A percentile compares a stretch with the other conserved stretches of the same genome.
phyloP scores from a whole-genome alignment of 441 rosid species.

The Sinapis alba region DNA sequence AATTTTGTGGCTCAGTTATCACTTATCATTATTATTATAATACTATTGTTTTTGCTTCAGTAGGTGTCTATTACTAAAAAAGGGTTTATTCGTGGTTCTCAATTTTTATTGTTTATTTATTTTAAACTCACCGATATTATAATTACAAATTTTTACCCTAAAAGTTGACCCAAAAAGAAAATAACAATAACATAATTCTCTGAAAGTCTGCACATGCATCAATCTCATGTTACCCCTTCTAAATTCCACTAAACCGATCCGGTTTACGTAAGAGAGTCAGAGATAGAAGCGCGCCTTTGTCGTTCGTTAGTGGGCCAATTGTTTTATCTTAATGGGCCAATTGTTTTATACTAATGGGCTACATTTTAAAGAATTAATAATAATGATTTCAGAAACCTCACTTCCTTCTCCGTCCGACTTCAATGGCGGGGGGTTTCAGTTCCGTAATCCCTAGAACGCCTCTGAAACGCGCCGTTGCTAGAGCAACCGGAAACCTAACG shows the following conservation, averaged over 20 bases:
- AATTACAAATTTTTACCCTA: background rate
- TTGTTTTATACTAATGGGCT: slow-evolving; percentile 2
- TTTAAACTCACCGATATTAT: background rate
- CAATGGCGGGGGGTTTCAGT: slow-evolving; percentile 40
- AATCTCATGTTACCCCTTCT: background rate
- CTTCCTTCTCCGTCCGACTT: background rate
- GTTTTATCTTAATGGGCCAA: slow-evolving; percentile 1
- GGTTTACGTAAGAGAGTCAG: no score
- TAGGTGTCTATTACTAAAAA: slow-evolving; percentile 1
- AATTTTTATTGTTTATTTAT: background rate
- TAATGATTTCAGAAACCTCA: background rate
- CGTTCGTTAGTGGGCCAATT: slow-evolving; percentile 23
- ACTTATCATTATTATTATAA: no score
- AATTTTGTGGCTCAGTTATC: slow-evolving; percentile 2
- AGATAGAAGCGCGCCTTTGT: no score
- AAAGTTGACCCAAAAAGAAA: background rate
- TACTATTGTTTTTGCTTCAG: slow-evolving; percentile 19
- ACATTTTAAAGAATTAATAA: background rate
- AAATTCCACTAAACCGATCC: no score
- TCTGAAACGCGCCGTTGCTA: slow-evolving; percentile 17
- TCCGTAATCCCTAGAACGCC: slow-evolving; percentile 26
- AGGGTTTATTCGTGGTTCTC: background rate
- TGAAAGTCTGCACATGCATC: background rate
- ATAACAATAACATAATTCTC: background rate
- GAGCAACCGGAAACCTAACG: slow-evolving; percentile 2